Evolutionary conservation across 2,329 filamentous ascomycete genomes (phyloP), one percentile per base, ranked within the genome.

Genomic region (Aspergillus caelatus): DNA sequence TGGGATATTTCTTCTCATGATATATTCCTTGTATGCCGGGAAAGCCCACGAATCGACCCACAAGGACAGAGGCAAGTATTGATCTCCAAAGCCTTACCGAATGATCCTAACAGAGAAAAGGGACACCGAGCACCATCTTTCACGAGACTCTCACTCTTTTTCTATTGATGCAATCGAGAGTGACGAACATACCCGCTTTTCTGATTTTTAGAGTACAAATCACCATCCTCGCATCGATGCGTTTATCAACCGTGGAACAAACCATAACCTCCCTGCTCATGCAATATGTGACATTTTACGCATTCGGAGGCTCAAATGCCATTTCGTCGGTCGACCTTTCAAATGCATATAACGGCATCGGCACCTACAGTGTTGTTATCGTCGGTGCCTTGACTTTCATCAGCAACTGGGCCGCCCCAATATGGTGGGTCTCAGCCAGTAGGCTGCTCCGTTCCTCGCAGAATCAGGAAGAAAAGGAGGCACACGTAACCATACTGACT

Each of bases 251-350:
- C 26, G 71, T 83, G 30, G 88, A 93, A 71, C 83, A 91, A 53
- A 89, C 89, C 5, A 86, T 89, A 11, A 89, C 91, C 0, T 87
- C 87, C 10, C 81, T 97, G 39, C 86, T 98, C 39, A 82, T 96
- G 46, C 90, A 96, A 69, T 89, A 94, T 79, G 83, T 88, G 41
- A 89, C 90, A 58, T 99, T 97, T 84, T 99, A 98, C 75, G 90
- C 92, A 34, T 88, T 93, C 66, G 95, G 94, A 28, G 93, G 93
- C 74, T 92, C 92, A 54, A 99, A 99, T 76, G 91, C 95, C 46
- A 97, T 99, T 69, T 96, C 94, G 14, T 94, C 91, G n/a, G 88
- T 99, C 71, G 94, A 98, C 74, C 85, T 99, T 23, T 96, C 93
- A 7, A 96, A 90, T 74, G 94, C 94, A 0, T 99, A 99, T 80